Evolutionary conservation across 306 rosid species (phyloP), one percentile per base, ranked within the genome.

Genomic region (Prinsepia uniflora): DNA sequence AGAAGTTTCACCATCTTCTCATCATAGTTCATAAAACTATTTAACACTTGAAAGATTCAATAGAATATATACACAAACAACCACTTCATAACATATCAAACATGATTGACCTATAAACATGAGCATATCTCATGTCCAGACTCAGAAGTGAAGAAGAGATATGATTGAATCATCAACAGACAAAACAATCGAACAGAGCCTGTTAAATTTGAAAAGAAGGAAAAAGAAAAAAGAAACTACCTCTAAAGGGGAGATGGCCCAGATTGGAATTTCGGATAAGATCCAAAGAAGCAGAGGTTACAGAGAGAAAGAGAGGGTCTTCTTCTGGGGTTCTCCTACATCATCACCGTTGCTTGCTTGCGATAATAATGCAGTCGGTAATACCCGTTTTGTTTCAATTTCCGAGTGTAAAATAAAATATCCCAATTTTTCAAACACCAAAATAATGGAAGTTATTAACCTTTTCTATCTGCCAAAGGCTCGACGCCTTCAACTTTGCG

Each of bases 261-360:
- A 67, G 52, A 62, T 72, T 65, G 75, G 73, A 61, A 24, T 44
- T 15, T 68, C 49, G 58, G 78, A 57, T 13, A 39, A 63, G 74
- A 76, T 68, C 73, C 58, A 43, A 40, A 66, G 57, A 66, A 17
- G 36, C 4, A 48, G 59, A 56, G 36, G 36, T 30, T 52, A 61
- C 70, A 60, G 70, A 15, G 36, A 30, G 36, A 9, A 42, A 72
- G 10, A 43, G 56, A 53, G 36, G 1, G 34, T 17, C 67, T 44
- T 62, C 58, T 52, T 17, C 47, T 70, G 70, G 39, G 67, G 45
- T 73, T 40, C 57, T 43, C 79, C 58, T 54, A 77, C 85, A 58
- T 69, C 85, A 58, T 69, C 70, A 59, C 46, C 63, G 57, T 63
- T 19, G 12, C 17, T 59, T 14, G 61, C 61, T 55, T 44, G 71